These are phyloP conservation scores for Candida cerambycidarum DNA, from an alignment of 805 yeast species.

Conservation along the genomic window DNA sequence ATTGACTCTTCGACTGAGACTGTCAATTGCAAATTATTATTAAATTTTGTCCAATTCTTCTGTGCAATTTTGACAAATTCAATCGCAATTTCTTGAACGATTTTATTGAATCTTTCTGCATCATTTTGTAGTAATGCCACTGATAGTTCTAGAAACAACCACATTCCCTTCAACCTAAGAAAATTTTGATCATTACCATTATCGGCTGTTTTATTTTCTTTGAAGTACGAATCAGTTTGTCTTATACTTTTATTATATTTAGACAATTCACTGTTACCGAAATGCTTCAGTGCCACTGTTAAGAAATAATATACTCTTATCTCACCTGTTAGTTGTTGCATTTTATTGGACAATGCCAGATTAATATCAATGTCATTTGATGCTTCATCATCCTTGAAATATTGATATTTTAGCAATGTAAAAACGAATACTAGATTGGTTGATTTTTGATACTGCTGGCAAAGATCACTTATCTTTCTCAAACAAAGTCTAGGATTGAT, in stretches of 20 bases:
- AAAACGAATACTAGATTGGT: neutral
- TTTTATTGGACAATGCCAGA: neutral
- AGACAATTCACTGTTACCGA: neutral
- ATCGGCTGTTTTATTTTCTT: neutral
- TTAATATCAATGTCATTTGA: neutral
- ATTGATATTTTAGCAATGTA: conserved; percentile 1
- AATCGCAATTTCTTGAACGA: neutral
- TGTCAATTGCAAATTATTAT: neutral
- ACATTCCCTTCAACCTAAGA: conserved; percentile 4
- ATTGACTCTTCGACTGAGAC: neutral
- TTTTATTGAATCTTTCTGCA: neutral
- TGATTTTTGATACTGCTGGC: neutral
- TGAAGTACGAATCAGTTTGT: neutral
- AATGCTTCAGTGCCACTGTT: neutral
- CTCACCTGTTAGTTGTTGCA: neutral
- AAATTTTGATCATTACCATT: neutral
- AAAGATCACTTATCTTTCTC: conserved; percentile 1
- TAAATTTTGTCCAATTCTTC: conserved; percentile 4
- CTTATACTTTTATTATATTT: neutral
- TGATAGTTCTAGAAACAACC: neutral
- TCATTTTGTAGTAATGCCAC: neutral
- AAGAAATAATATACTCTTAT: conserved; percentile 3
- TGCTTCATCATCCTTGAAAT: neutral
- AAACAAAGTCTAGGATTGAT: neutral
- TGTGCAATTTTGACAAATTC: conserved; percentile 4